Evolutionary conservation across 768 basidiomycete genomes (phyloP).

Genomic region (Daedaleopsis sinensis): DNA sequence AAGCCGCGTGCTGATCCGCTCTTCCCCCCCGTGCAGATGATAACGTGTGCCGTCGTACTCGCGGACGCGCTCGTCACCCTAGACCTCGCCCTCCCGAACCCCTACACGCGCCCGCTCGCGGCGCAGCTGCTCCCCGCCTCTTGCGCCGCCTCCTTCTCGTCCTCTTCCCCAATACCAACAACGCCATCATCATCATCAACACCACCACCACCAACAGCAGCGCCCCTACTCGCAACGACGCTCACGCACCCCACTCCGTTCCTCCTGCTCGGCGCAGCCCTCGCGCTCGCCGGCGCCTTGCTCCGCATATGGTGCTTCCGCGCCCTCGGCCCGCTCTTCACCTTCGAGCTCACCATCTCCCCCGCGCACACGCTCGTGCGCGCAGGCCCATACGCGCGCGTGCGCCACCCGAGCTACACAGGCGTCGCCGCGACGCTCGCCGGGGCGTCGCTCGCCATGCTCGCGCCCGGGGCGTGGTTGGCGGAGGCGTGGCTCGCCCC

Average conservation of each 20-base stretch:
- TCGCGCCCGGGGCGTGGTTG: constrained; percentile 28
- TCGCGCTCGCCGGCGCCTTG: constrained; percentile 32
- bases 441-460: constrained; percentile 26
- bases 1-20: neutral
- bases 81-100: constrained; percentile 19
- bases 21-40: constrained; percentile 17
- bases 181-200: constrained; percentile 7
- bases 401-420: constrained; percentile 46
- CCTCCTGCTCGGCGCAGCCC: constrained; percentile 34
- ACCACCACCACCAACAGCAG: neutral
- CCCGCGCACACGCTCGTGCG: constrained; percentile 41
- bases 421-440: constrained; percentile 33
- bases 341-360: constrained; percentile 43
- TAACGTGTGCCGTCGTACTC: constrained; percentile 26
- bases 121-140: no score
- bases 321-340: constrained; percentile 41
- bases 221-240: constrained; percentile 4
- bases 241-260: constrained; percentile 16
- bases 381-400: constrained; percentile 41
- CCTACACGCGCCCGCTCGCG: no score
- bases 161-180: constrained; percentile 21
- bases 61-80: constrained; percentile 26
- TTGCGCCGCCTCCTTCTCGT: no score
- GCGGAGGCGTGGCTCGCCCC: constrained; percentile 24
- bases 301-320: constrained; percentile 43